These are phyloP conservation scores for Apostasia shenzhenica DNA, from an alignment of 106 monocot species.

Conservation along the genomic window DNA sequence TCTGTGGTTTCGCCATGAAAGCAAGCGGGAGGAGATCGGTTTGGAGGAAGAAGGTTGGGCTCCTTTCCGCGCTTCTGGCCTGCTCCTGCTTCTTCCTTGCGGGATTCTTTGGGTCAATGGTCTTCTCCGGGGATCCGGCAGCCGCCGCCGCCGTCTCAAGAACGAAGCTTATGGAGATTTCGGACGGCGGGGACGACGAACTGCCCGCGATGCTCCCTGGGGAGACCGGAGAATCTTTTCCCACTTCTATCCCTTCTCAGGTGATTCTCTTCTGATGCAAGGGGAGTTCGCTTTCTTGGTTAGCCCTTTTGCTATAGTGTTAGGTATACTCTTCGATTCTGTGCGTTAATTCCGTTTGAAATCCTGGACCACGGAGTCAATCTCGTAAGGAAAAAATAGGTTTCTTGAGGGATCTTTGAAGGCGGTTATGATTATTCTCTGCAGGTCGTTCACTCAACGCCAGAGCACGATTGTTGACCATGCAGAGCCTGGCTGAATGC, in stretches of 20 bases:
- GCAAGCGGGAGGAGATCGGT: slow-evolving; percentile 11
- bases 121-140: slow-evolving; percentile 29
- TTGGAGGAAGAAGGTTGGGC: slow-evolving; percentile 35
- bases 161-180: slow-evolving; percentile 14
- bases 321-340: background rate
- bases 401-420: too few relatives aligned
- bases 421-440: too few relatives aligned
- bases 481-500: too few relatives aligned
- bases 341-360: too few relatives aligned
- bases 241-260: slow-evolving; percentile 48
- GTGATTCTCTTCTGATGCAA: slow-evolving; percentile 9
- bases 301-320: background rate
- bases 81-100: slow-evolving; percentile 63
- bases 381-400: background rate
- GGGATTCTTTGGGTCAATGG: slow-evolving; percentile 45
- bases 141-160: slow-evolving; percentile 3
- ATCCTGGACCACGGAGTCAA: background rate
- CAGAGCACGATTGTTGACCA: too few relatives aligned
- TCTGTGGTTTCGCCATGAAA: slow-evolving; percentile 3
- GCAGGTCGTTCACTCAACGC: too few relatives aligned
- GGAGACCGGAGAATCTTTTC: slow-evolving; percentile 30
- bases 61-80: slow-evolving; percentile 31
- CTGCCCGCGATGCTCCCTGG: slow-evolving; percentile 39
- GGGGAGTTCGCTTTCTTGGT: background rate
- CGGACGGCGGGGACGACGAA: slow-evolving; percentile 6